phyloP scores from a whole-genome alignment of 495 filamentous ascomycete genomes.

The Trichoderma orchidacearum region DNA sequence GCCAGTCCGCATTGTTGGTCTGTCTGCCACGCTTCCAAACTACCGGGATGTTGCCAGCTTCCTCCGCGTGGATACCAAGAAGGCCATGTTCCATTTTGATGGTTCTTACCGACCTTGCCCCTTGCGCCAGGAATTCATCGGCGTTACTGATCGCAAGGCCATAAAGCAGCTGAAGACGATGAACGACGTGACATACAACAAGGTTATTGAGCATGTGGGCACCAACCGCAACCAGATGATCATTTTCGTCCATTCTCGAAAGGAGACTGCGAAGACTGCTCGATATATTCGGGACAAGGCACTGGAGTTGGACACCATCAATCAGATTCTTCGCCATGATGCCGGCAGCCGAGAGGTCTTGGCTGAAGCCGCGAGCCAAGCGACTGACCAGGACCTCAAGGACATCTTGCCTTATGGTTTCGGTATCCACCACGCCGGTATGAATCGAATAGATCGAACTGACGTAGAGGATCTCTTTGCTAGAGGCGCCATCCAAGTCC shows the following conservation, averaged over 20 bases:
- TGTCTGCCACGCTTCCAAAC: conserved; percentile 92
- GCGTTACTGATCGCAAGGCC: conserved; percentile 92
- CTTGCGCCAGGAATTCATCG: conserved; percentile 91
- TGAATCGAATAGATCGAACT: conserved; percentile 84
- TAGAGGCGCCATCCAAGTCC: conserved; percentile 80
- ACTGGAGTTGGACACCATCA: conserved; percentile 88
- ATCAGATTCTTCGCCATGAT: conserved; percentile 87
- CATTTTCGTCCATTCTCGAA: conserved; percentile 95
- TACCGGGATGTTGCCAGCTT: conserved; percentile 95
- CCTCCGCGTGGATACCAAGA: conserved; percentile 74
- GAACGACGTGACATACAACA: conserved; percentile 98
- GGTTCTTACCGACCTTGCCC: conserved; percentile 88
- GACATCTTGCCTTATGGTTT: conserved; percentile 93
- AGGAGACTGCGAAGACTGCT: conserved; percentile 95
- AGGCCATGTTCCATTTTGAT: conserved; percentile 92
- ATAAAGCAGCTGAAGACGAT: conserved; percentile 99
- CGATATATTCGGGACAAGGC: conserved; percentile 94
- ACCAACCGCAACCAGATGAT: conserved; percentile 89
- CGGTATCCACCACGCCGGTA: conserved; percentile 94
- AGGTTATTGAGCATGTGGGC: conserved; percentile 93
- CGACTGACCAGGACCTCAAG: conserved; percentile 79
- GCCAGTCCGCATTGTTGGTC: conserved; percentile 75
- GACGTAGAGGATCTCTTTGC: conserved; percentile 92
- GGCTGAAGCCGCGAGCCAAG: conserved; percentile 67
- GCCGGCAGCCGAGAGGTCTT: conserved; percentile 83